These are phyloP conservation scores for Phyllostachys edulis DNA, from an alignment of 176 grass and related monocot species.

Conservation along the genomic window DNA sequence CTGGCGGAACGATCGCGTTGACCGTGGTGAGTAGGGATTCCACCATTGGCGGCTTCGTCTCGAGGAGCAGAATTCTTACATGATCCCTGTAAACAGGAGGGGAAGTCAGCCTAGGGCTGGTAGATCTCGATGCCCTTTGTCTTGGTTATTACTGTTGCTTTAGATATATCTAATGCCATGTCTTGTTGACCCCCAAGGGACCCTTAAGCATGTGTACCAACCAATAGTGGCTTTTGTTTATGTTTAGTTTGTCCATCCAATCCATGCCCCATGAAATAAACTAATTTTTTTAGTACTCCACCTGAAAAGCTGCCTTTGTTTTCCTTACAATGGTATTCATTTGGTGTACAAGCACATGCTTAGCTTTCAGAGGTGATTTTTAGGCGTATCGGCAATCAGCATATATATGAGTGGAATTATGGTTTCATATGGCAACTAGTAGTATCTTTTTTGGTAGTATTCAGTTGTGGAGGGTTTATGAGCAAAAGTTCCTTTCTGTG, in stretches of 20 bases:
- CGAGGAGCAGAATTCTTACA: constrained; percentile 56
- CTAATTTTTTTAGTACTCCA: constrained; percentile 12
- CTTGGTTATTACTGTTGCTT: constrained; percentile 46
- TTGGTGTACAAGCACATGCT: constrained; percentile 32
- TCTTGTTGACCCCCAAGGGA: constrained; percentile 1
- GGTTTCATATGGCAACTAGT: constrained; percentile 14
- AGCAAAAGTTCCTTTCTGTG: constrained; percentile 22
- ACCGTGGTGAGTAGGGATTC: constrained; percentile 4
- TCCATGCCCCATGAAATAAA: constrained; percentile 24
- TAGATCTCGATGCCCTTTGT: constrained; percentile 50
- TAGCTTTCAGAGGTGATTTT: constrained; percentile 22
- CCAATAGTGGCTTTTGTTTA: constrained; percentile 27
- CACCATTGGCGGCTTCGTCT: constrained; percentile 5
- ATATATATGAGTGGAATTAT: constrained; percentile 1
- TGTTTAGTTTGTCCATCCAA: constrained; percentile 40
- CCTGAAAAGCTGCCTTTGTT: constrained; percentile 34
- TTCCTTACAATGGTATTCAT: constrained; percentile 29
- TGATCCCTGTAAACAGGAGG: constrained; percentile 74
- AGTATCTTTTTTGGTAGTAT: constrained; percentile 6
- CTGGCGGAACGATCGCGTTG: not conserved
- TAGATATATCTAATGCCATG: constrained; percentile 29
- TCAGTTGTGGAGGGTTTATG: not conserved
- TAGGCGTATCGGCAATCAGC: not conserved
- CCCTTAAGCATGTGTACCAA: constrained; percentile 42
- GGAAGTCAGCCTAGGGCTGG: constrained; percentile 66